Evolutionary conservation across 2,329 filamentous ascomycete species (phyloP), one percentile per base, ranked within the genome.

Genomic region (Trichoderma endophyticum): DNA sequence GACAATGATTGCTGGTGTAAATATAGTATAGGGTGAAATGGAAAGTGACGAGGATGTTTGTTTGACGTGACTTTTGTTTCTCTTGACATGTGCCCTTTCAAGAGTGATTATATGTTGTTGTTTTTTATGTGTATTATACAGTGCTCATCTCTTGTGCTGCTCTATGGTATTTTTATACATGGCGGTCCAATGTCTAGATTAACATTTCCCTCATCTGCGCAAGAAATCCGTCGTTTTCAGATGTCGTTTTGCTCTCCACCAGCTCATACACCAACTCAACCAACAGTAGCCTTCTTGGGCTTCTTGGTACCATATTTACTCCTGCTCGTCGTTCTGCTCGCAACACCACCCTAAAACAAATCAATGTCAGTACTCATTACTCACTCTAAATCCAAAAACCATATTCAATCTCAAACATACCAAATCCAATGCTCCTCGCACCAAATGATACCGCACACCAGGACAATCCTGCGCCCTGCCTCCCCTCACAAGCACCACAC

Each of bases 281-380:
- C 85, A 48, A 89, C 85, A 0, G 87, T 86, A 26, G 91, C 90
- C 81, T 90, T 90, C 91, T 98, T 98, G 0, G 96, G 95, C 86
- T 98, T 98, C 91, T 99, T 99, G 64, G 96, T 97, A 73, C 96
- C 96, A 80, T 97, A 99, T 84, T 99, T 99, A 79, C 94, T 98
- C 78, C 96, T 88, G 82, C 93, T 94, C 26, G 91, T 93, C 78
- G 92, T 88, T 77, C 96, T 88, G 81, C 90, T 96, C 26, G 90
- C 91, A 75, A 99, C 96, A 86, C 96, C 96, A 79, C 94, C 94
- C 95, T 98, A 24, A 26, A 30, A 18, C 48, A 54, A 14, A 51
- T 28, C 21, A 26, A 8, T 21, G 66, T 79, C 43, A 79, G 75
- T 21, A 21, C 34, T 65, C 6, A 36, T 3, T 14, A 9, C n/a